A percentile compares a stretch with the other conserved stretches of the same genome.
These are phyloP conservation scores for Fonsecaea multimorphosa DNA, from an alignment of 2,329 filamentous ascomycete genomes.

Conservation along the genomic window DNA sequence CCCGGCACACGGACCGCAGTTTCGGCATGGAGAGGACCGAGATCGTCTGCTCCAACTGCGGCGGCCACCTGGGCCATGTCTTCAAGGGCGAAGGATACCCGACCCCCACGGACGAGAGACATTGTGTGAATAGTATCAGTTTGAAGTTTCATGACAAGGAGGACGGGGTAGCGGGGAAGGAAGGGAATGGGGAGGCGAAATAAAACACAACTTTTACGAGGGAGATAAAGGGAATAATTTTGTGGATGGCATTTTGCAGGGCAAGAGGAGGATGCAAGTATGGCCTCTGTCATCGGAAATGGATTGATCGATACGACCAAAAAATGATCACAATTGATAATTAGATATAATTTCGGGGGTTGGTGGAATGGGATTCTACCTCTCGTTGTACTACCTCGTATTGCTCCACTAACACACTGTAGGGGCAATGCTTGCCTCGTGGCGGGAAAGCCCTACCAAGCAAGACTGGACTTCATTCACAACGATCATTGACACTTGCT, in stretches of 20 bases:
- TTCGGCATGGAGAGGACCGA: slow-evolving; percentile 87
- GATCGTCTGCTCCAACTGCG: slow-evolving; percentile 94
- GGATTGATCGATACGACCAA: background rate
- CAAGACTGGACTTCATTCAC: no score
- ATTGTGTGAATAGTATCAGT: slow-evolving; percentile 95
- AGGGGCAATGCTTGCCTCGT: no score
- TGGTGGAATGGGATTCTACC: no score
- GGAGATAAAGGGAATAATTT: background rate
- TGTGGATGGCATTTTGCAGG: background rate
- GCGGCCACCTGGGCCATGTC: slow-evolving; percentile 87
- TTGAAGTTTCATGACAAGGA: slow-evolving; percentile 76
- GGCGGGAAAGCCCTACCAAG: no score
- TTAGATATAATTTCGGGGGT: no score
- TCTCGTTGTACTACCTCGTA: no score
- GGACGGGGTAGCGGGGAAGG: slow-evolving; percentile 48
- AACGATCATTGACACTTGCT: no score
- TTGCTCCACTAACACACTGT: no score
- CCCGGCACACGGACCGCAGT: slow-evolving; percentile 74
- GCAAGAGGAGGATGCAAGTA: no score
- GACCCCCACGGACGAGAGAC: slow-evolving; percentile 91
- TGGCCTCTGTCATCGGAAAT: no score
- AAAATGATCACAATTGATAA: no score
- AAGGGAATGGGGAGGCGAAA: slow-evolving; percentile 34
- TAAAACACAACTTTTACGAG: slow-evolving; percentile 15
- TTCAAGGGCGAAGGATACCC: slow-evolving; percentile 86